Percentiles rank a stretch among this genome's conserved stretches.
Conservation (phyloP, 208 protist species). For the Trypanosoma theileri region DNA sequence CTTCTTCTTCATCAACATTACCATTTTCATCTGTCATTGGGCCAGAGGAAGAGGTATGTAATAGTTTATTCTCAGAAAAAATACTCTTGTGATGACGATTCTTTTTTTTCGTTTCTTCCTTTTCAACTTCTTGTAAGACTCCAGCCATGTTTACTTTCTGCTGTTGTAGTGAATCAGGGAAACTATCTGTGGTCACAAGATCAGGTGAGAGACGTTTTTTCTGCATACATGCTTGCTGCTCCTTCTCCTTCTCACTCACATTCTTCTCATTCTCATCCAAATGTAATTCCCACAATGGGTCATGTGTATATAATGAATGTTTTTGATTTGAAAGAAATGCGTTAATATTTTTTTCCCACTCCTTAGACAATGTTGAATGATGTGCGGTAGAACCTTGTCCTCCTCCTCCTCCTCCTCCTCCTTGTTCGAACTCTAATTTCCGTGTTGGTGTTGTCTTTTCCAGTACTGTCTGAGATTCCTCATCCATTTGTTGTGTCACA, state of each 20-base stretch:
- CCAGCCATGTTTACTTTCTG: not conserved
- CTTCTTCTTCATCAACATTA: constrained; percentile 5
- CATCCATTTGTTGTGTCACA: not conserved
- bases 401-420: not conserved
- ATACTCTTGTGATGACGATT: not conserved
- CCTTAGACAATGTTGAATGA: not conserved
- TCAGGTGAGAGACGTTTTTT: too few relatives aligned
- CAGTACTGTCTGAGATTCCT: not conserved
- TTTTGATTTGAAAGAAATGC: constrained; percentile 3
- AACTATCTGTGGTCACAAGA: too few relatives aligned
- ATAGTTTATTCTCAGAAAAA: not conserved
- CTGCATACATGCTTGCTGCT: too few relatives aligned
- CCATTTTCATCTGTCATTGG: not conserved
- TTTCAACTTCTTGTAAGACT: not conserved
- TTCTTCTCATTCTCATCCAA: not conserved
- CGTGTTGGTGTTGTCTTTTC: constrained; percentile 20
- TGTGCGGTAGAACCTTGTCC: too few relatives aligned
- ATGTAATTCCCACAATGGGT: not conserved
- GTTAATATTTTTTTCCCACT: constrained; percentile 14
- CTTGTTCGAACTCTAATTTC: constrained; percentile 12
- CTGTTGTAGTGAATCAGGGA: not conserved
- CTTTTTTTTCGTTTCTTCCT: not conserved
- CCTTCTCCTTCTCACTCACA: too few relatives aligned
- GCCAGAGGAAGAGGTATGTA: not conserved
- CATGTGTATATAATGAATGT: not conserved